Evolutionary conservation across 768 basidiomycete genomes (phyloP), one percentile per base, ranked within the genome.

Genomic region (Phylloporus arenicola): DNA sequence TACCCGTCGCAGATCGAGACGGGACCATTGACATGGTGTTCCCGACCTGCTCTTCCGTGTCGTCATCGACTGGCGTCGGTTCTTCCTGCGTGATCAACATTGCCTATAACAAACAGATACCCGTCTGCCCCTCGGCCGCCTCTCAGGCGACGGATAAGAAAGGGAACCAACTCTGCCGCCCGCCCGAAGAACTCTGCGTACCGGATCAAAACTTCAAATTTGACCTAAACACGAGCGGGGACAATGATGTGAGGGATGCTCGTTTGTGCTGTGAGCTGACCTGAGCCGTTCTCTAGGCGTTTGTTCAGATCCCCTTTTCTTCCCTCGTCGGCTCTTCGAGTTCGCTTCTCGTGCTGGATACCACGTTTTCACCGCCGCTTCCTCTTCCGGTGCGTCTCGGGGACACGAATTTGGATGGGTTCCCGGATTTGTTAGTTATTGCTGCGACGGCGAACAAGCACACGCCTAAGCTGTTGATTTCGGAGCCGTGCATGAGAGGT

Each of bases 1-100:
- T 42, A 48, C 70, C 12, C 20, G 27, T 24, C 45, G 2, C 52
- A 88, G 94, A 98, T 61, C 83, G 96, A 7, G 96, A 98, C 59
- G 96, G 96, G 1, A 94, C 95, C 1, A 88, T 98, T 29, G 96
- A 98, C 65, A 83, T 98, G 78, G 76, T 99, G 40, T 92, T 97
- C 62, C 79, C 90, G 0, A 88, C 88, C 1, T 99, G 96, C 64
- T 69, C 74, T 0, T 78, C 75, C 3, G 80, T 89, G n/a, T 84
- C 87, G 0, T 64, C 73, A 1, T 72, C 77, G 1, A 81, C 77
- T 0, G 92, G 93, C 3, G 69, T 88, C 1, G 93, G 93, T 11
- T 71, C 72, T 2, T 77, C 81, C 35, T 98, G 96, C 64, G 73
- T 72, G 44, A 79, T 99, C 67, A 95, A 94, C 62, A 86, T 98